These are phyloP conservation scores for Annona cherimola DNA, from an alignment of 164 flowering plant genomes.

Conservation along the genomic window DNA sequence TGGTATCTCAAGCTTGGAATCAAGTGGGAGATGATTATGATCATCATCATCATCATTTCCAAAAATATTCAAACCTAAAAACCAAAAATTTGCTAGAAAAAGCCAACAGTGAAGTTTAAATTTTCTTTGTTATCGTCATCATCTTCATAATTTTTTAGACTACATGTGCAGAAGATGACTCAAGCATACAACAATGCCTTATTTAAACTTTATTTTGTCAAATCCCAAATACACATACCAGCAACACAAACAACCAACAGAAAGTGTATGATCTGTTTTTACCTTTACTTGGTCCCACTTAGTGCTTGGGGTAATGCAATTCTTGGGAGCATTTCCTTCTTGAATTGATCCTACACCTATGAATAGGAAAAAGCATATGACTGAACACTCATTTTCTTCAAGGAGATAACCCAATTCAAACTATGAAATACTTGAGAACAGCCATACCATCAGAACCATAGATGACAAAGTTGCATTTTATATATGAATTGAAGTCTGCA, in stretches of 20 bases:
- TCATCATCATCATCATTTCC: not conserved
- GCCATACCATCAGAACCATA: slow-evolving; percentile 41
- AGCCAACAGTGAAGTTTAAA: not conserved
- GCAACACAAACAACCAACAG: not conserved
- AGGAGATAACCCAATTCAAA: not conserved
- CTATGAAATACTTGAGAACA: not conserved
- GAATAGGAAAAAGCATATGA: slow-evolving; percentile 8
- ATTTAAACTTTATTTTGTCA: not conserved
- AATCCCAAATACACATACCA: not conserved
- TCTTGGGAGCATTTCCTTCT: slow-evolving; percentile 45
- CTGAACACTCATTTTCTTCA: not conserved
- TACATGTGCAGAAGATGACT: not conserved
- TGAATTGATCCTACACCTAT: slow-evolving; percentile 48
- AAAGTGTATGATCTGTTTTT: slow-evolving; percentile 9
- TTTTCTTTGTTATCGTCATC: too few relatives aligned
- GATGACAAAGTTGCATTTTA: slow-evolving; percentile 87
- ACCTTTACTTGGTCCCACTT: slow-evolving; percentile 99
- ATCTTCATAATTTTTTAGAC: not conserved
- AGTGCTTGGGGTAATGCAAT: slow-evolving; percentile 75
- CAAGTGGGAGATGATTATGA: not conserved
- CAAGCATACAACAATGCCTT: not conserved
- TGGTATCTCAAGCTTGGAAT: too few relatives aligned
- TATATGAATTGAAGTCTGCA: slow-evolving; percentile 92
- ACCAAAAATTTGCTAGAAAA: not conserved
- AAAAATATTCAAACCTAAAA: not conserved